These are phyloP conservation scores for Nicotiana benthamiana DNA, from an alignment of 257 asterid species.

Conservation along the genomic window DNA sequence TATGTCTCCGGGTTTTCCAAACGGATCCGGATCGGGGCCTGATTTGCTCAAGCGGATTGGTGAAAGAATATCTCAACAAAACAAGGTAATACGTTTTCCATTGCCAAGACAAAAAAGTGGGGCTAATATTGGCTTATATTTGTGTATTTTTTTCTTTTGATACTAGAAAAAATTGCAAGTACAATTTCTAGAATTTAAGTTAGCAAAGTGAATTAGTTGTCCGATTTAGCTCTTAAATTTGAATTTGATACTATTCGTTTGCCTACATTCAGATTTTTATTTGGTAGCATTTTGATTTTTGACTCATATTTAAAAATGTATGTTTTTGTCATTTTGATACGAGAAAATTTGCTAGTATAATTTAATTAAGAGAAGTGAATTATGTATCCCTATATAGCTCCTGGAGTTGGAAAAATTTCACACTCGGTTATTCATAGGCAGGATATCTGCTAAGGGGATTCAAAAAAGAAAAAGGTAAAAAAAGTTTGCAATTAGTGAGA, in stretches of 20 bases:
- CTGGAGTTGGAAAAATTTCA: neutral
- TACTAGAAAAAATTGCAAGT: neutral
- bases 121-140: neutral
- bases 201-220: too few species aligned
- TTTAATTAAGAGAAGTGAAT: neutral
- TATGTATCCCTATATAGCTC: neutral
- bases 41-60: constrained; percentile 21
- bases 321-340: neutral
- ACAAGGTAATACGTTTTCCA: constrained; percentile 27
- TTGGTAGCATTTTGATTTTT: too few species aligned
- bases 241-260: neutral
- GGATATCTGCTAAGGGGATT: too few species aligned
- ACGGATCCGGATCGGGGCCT: constrained; percentile 25
- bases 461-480: too few species aligned
- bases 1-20: constrained; percentile 17
- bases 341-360: neutral
- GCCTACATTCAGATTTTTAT: neutral
- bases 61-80: constrained; percentile 19
- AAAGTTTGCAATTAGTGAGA: too few species aligned
- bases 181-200: too few species aligned
- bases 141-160: too few species aligned
- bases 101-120: neutral
- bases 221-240: too few species aligned
- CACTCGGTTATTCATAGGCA: neutral
- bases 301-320: neutral